Evolutionary conservation across 495 filamentous ascomycete genomes (phyloP), one percentile per base, ranked within the genome.

Genomic region (Cudoniella acicularis): DNA sequence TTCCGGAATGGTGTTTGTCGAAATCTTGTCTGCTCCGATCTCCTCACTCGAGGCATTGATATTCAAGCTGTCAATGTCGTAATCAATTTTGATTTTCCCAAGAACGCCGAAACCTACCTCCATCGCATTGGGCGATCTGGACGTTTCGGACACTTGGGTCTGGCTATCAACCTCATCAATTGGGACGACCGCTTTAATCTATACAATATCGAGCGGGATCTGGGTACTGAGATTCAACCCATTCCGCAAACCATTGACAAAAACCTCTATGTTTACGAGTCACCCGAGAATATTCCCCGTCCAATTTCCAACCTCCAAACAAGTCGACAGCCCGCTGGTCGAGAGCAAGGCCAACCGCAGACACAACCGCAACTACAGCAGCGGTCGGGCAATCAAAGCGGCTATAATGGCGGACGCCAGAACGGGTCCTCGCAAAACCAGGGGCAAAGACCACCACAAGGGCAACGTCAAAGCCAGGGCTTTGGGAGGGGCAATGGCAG

Each of bases 71-170:
- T 99, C 63, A 99, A 99, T 64, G 94, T 99, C 49, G 94, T 99
- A 64, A 99, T 99, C 80, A 99, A 99, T 73, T 99, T 99, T 66
- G 94, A 99, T 69, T 99, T 99, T 74, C 94, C 94, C 8, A 99
- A 99, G 78, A 98, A 99, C 67, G 95, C 94, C 21, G 94, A 99
- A 73, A 99, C 94, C 0, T 99, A 99, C 70, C 89, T 99, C 21
- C 94, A 99, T 74, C 92, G 94, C 61, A 98, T 99, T 71, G 94
- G 94, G 73, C 89, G 94, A 64, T 99, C 94, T 43, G 94, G 94
- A 57, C 90, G 94, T 55, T 99, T 96, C 69, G 94, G 94, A 56
- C 94, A 99, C 75, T 79, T 98, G 69, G 94, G 94, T 77, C 79
- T 99, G 63, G 94, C 94, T 51, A 99, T 99, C 73, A 99, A 99